A percentile compares a stretch with the other conserved stretches of the same genome.
Evolutionary conservation across 108 stramenopile species (phyloP).

Genomic region (Epipyxis sp.): DNA sequence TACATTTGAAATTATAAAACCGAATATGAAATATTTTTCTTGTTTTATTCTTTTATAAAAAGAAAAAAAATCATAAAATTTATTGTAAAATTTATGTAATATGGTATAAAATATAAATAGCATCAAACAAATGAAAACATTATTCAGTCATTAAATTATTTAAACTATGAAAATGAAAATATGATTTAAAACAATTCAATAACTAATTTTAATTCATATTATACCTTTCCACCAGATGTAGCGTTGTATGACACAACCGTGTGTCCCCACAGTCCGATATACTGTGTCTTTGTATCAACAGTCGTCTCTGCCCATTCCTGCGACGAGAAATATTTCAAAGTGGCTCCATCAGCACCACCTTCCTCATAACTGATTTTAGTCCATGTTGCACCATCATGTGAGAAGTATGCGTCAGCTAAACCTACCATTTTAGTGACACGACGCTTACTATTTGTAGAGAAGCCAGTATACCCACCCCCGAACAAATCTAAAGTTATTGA

Average conservation of each 20-base stretch:
- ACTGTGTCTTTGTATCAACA: background rate
- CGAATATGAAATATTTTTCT: too few relatives aligned
- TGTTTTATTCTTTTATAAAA: too few relatives aligned
- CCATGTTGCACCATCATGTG: slow-evolving; percentile 13
- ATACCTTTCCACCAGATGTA: background rate
- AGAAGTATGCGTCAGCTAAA: slow-evolving; percentile 17
- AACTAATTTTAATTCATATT: background rate
- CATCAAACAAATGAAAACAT: too few relatives aligned
- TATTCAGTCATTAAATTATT: too few relatives aligned
- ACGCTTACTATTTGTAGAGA: background rate
- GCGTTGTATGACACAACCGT: background rate
- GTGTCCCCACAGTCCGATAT: slow-evolving; percentile 14
- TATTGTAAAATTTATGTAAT: too few relatives aligned
- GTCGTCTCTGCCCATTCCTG: slow-evolving; percentile 8
- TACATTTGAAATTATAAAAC: too few relatives aligned
- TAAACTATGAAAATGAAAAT: background rate
- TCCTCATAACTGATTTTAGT: background rate
- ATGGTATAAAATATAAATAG: too few relatives aligned
- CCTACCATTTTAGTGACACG: slow-evolving; percentile 2
- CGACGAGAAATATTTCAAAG: background rate
- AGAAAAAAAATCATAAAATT: too few relatives aligned
- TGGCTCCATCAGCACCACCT: background rate
- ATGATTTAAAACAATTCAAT: background rate
- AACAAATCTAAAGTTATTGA: too few relatives aligned
- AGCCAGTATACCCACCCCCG: slow-evolving; percentile 22